Conservation (phyloP, 2,329 filamentous ascomycete species). For the Hypoxylon sp. region DNA sequence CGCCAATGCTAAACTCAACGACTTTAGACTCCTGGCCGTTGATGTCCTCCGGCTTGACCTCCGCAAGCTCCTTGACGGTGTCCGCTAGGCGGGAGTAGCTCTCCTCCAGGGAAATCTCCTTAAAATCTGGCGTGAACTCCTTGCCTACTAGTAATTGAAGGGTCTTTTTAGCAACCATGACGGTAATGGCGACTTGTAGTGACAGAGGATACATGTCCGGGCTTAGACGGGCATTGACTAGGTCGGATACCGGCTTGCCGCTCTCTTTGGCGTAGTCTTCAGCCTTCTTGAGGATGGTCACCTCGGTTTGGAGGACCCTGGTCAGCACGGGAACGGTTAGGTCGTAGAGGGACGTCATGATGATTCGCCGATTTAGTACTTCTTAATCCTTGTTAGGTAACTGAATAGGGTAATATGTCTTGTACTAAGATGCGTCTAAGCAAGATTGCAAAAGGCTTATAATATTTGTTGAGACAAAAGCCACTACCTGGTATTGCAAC, state of each 20-base stretch:
- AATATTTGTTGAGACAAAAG: background rate
- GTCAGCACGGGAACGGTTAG: constrained; percentile 54
- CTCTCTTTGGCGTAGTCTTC: constrained; percentile 54
- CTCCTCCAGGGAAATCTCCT: constrained; percentile 56
- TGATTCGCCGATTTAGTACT: background rate
- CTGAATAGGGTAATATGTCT: background rate
- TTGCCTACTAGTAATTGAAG: constrained; percentile 56
- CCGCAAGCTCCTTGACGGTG: constrained; percentile 51
- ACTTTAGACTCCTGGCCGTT: constrained; percentile 54
- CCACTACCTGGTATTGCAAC: background rate
- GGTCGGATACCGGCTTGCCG: constrained; percentile 36
- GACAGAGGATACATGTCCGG: constrained; percentile 62
- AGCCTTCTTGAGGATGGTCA: constrained; percentile 57
- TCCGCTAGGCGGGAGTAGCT: constrained; percentile 56
- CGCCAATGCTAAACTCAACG: constrained; percentile 55
- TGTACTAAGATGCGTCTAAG: background rate
- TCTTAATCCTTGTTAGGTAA: background rate
- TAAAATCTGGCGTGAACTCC: constrained; percentile 50
- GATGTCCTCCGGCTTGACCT: constrained; percentile 54
- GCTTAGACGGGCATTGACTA: constrained; percentile 55
- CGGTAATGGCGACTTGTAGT: constrained; percentile 58
- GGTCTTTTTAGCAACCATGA: constrained; percentile 47
- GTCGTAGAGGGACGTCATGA: constrained; percentile 61
- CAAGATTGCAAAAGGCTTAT: background rate
- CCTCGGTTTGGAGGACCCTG: constrained; percentile 54